A percentile compares a stretch with the other conserved stretches of the same genome.
These are phyloP conservation scores for Pelargonium nanum DNA, from an alignment of 345 rosid genomes.

Conservation along the genomic window DNA sequence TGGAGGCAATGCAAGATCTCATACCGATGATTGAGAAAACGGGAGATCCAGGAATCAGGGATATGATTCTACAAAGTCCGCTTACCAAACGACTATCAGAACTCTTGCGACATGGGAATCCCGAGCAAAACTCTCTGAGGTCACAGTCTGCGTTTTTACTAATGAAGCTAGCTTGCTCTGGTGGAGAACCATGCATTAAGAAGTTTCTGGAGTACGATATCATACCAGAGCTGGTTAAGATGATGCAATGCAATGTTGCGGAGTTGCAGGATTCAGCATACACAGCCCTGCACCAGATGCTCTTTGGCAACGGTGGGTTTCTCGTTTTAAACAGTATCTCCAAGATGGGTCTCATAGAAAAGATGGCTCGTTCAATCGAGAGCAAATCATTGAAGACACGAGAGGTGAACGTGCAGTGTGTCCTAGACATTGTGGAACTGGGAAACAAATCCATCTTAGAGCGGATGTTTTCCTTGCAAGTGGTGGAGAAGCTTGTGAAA, in stretches of 20 bases:
- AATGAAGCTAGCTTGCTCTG: slow-evolving; percentile 21
- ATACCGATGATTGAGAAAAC: slow-evolving; percentile 24
- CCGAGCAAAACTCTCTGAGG: slow-evolving; percentile 16
- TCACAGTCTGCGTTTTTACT: slow-evolving; percentile 21
- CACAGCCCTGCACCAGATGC: slow-evolving; percentile 20
- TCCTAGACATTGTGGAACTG: slow-evolving; percentile 19
- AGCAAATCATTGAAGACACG: slow-evolving; percentile 14
- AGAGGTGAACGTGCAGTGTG: slow-evolving; percentile 16
- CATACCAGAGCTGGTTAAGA: slow-evolving; percentile 16
- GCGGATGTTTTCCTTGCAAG: slow-evolving; percentile 14
- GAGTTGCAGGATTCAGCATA: slow-evolving; percentile 26
- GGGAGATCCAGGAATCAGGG: slow-evolving; percentile 16
- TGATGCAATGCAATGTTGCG: slow-evolving; percentile 19
- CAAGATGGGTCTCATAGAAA: slow-evolving; percentile 13
- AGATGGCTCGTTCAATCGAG: slow-evolving; percentile 14
- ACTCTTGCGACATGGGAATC: slow-evolving; percentile 11
- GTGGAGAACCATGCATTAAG: slow-evolving; percentile 20
- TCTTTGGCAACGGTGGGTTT: slow-evolving; percentile 17
- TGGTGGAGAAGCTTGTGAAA: slow-evolving; percentile 23
- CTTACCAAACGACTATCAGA: slow-evolving; percentile 17
- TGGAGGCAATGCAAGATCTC: slow-evolving; percentile 24
- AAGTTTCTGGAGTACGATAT: slow-evolving; percentile 17
- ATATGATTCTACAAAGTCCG: slow-evolving; percentile 19
- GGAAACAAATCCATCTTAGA: slow-evolving; percentile 17
- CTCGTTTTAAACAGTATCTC: slow-evolving; percentile 15